phyloP scores from a whole-genome alignment of 1,284 basidiomycete genomes.

The Gomphus bonarii region DNA sequence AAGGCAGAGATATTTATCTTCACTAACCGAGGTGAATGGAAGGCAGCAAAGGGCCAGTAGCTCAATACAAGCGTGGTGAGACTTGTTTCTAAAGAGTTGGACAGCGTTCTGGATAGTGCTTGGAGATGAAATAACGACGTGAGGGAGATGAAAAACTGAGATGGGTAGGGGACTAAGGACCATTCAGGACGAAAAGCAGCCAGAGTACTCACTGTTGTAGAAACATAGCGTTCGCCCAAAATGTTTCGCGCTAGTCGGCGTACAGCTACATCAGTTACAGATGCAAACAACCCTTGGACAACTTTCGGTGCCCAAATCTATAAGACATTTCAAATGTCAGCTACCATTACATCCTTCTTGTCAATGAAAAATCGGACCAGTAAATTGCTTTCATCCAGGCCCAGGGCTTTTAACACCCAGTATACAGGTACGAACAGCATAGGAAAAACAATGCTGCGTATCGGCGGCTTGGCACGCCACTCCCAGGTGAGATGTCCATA shows the following conservation, averaged over 20 bases:
- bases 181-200: background rate
- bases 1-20: background rate
- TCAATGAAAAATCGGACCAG: constrained; percentile 31
- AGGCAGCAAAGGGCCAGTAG: constrained; percentile 54
- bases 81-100: constrained; percentile 89
- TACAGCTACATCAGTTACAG: constrained; percentile 72
- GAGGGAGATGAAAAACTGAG: constrained; percentile 71
- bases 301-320: constrained; percentile 66
- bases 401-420: constrained; percentile 48
- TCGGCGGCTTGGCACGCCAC: constrained; percentile 66
- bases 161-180: constrained; percentile 1
- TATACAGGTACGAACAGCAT: constrained; percentile 73
- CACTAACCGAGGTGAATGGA: constrained; percentile 1
- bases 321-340: constrained; percentile 18
- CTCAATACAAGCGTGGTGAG: constrained; percentile 72
- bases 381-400: constrained; percentile 40
- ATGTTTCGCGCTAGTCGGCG: constrained; percentile 51
- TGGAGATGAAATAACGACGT: constrained; percentile 83
- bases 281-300: constrained; percentile 73
- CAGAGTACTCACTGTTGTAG: constrained; percentile 43
- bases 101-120: constrained; percentile 80
- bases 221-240: constrained; percentile 48
- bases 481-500: constrained; percentile 96
- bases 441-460: constrained; percentile 67
- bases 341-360: background rate